A percentile compares a stretch with the other conserved stretches of the same genome.
Conservation (phyloP, 192 early-diverging fungal species). For the Rhizoclosmatium globosum region DNA sequence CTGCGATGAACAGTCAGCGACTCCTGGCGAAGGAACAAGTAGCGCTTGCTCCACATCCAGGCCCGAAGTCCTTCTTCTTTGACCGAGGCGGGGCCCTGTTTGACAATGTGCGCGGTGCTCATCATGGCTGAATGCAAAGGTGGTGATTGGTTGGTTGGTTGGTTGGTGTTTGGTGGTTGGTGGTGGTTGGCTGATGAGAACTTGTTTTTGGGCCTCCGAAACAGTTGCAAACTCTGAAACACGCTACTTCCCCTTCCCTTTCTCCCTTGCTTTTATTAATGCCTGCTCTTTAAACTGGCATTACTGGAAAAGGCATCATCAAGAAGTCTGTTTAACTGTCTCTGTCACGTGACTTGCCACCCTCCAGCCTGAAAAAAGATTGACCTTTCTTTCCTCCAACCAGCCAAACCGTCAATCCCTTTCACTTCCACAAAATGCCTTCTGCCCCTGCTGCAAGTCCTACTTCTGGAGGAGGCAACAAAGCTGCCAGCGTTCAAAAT, state of each 20-base stretch:
- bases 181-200: background rate
- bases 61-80: slow-evolving; percentile 90
- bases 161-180: background rate
- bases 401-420: too few species aligned
- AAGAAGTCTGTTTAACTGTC: too few species aligned
- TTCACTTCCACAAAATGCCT: slow-evolving; percentile 3
- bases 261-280: too few species aligned
- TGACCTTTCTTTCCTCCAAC: too few species aligned
- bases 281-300: too few species aligned
- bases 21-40: slow-evolving; percentile 83
- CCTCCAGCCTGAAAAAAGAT: too few species aligned
- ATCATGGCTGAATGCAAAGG: slow-evolving; percentile 18
- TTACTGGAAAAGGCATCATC: too few species aligned
- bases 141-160: background rate
- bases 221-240: too few species aligned
- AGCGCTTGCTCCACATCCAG: slow-evolving; percentile 97
- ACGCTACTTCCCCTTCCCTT: too few species aligned
- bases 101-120: slow-evolving; percentile 54
- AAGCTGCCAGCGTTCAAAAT: slow-evolving; percentile 30
- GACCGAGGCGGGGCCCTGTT: slow-evolving; percentile 82
- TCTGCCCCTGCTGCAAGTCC: slow-evolving; percentile 1
- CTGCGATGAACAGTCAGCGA: slow-evolving; percentile 93
- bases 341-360: too few species aligned
- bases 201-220: too few species aligned
- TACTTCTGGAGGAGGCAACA: background rate